Base-by-base conservation (phyloP, 1,284 basidiomycete species). In the Apiotrichum veenhuisii region DNA sequence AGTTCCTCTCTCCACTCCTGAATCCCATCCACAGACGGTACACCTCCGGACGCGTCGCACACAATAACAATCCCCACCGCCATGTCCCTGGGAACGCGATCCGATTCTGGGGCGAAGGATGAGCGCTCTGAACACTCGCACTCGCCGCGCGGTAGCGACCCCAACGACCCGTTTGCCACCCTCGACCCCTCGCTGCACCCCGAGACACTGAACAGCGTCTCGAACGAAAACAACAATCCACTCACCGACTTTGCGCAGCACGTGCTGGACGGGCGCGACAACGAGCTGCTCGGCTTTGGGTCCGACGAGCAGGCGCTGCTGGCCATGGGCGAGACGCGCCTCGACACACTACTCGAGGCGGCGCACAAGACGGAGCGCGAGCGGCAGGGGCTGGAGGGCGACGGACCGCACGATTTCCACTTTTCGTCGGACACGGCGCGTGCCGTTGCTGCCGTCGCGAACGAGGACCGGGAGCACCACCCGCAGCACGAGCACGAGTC, bases 181-280 rank as follows among this genome's bases (percentile, higher is more conserved):
- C 54, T 67, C 23, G 64, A 67, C 46, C 64, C 66, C 1, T n/a
- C 52, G 15, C 57, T 65, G 15, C 64, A 65, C 49, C 55, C 48
- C 11, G 54, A 50, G 17, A 60, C 61, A 20, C 54, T 63, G 25
- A 51, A 58, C 56, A 58, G 52, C 42, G 61, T 57, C 44, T 10
- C 44, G 48, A n/a, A 17, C 44, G 30, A 34, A 4, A 7, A 15
- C 40, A 48, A 53, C 41, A 64, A 64, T 43, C 66, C 63, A 10
- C 57, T 68, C 5, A 57, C 55, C 17, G 48, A 57, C 27, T 67
- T 68, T 43, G 67, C 64, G 18, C 61, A 66, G 49, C 67, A 68
- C 45, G 62, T 64, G 33, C 56, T 68, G 22, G 46, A 47, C 14
- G 56, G 58, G 33, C 40, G 46, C 34, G 52, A 40, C 37, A 48